phyloP scores from a whole-genome alignment of 2,329 filamentous ascomycete genomes.

The Triangularia verruculosa region DNA sequence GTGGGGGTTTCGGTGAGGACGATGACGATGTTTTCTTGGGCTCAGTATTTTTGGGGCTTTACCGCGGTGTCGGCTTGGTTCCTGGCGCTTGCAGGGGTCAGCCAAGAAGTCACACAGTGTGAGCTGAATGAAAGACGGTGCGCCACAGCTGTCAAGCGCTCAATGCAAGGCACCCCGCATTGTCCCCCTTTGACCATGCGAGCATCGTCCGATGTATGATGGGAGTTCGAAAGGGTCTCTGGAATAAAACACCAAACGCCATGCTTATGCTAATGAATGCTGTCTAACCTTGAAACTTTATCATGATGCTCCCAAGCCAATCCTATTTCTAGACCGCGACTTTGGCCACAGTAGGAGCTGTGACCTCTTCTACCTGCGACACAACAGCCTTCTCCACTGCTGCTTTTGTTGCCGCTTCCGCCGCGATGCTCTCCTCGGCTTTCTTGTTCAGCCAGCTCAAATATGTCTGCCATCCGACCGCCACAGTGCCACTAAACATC shows the following conservation, averaged over 20 bases:
- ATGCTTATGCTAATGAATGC: background rate
- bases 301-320: background rate
- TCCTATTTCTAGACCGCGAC: conserved; percentile 12
- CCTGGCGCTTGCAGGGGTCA: background rate
- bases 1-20: conserved; percentile 3
- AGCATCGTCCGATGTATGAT: background rate
- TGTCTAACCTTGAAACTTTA: background rate
- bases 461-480: conserved; percentile 92
- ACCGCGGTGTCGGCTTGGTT: background rate
- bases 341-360: background rate
- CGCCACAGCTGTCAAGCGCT: background rate
- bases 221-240: background rate
- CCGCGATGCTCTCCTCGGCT: conserved; percentile 58
- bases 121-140: background rate
- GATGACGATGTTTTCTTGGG: conserved; percentile 1
- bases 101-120: background rate
- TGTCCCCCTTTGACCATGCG: background rate
- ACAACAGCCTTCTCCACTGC: background rate
- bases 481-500: conserved; percentile 74
- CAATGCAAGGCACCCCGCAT: background rate
- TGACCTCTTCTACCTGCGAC: background rate
- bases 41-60: background rate
- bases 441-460: conserved; percentile 73
- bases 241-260: background rate
- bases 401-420: background rate